Evolutionary conservation across 306 rosid genomes (phyloP).

Genomic region (Quercus bicolor): DNA sequence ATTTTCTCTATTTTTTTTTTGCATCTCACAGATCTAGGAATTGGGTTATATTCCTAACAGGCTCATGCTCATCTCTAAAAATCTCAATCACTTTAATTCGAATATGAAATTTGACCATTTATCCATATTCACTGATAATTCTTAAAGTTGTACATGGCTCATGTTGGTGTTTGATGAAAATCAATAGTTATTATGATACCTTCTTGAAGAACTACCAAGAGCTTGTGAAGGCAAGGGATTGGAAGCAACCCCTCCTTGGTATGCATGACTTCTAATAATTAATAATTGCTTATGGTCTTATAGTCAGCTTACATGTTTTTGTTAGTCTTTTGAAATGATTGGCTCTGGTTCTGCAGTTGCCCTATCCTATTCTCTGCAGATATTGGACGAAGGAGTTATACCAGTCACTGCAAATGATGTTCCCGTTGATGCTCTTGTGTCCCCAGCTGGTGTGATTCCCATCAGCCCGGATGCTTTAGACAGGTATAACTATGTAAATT

Average conservation of each 20-base stretch:
- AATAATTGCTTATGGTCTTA: conserved; percentile 4
- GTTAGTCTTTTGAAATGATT: conserved; percentile 1
- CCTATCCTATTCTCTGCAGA: conserved; percentile 76
- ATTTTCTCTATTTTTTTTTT: no score
- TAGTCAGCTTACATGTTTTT: conserved; percentile 8
- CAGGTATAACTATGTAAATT: conserved; percentile 39
- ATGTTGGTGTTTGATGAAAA: not conserved
- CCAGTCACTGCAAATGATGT: conserved; percentile 63
- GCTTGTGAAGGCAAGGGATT: conserved; percentile 59
- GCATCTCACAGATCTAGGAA: no score
- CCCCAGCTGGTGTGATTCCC: conserved; percentile 77
- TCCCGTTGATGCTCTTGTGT: conserved; percentile 73
- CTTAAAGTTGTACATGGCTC: not conserved
- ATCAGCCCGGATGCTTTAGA: conserved; percentile 63
- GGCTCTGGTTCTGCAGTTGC: conserved; percentile 61
- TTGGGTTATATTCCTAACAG: no score
- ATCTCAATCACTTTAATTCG: not conserved
- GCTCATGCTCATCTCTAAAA: conserved; percentile 9
- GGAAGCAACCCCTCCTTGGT: conserved; percentile 93
- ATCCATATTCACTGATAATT: not conserved
- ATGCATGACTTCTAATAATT: conserved; percentile 18
- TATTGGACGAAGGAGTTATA: conserved; percentile 72
- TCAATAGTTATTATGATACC: conserved; percentile 75
- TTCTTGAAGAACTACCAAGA: conserved; percentile 75
- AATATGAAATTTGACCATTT: not conserved